Evolutionary conservation across 2,329 filamentous ascomycete species (phyloP).

Genomic region (Ophioceras dolichostomum): DNA sequence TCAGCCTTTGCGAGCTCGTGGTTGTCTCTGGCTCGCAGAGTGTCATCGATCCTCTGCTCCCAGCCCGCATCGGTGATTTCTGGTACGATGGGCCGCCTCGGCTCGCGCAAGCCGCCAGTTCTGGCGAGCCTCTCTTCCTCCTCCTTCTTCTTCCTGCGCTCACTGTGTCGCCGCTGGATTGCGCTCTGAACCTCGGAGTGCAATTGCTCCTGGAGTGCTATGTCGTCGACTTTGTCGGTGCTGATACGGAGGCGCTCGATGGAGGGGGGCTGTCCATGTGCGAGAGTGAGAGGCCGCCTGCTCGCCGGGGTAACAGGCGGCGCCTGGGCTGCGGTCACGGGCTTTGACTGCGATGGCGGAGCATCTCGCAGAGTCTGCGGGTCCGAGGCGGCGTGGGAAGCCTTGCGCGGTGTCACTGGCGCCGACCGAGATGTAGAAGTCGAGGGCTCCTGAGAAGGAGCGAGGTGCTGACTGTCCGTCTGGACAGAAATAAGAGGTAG

Average conservation of each 20-base stretch:
- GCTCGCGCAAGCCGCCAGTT: slow-evolving; percentile 13
- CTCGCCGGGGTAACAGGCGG: too few relatives aligned
- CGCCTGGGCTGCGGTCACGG: too few relatives aligned
- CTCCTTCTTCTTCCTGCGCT: slow-evolving; percentile 3
- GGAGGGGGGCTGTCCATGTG: background rate
- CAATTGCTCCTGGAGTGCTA: background rate
- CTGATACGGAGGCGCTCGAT: slow-evolving; percentile 4
- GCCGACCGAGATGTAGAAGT: too few relatives aligned
- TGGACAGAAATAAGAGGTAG: too few relatives aligned
- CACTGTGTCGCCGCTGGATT: background rate
- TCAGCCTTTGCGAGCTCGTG: slow-evolving; percentile 29
- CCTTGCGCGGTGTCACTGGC: too few relatives aligned
- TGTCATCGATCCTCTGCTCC: slow-evolving; percentile 21
- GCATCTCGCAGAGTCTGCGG: too few relatives aligned
- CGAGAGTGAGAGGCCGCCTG: too few relatives aligned
- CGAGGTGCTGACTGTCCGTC: too few relatives aligned
- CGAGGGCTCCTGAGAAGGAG: too few relatives aligned
- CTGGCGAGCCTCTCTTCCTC: slow-evolving; percentile 10
- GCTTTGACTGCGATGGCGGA: too few relatives aligned
- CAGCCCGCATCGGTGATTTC: slow-evolving; percentile 20
- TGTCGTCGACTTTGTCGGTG: slow-evolving; percentile 4
- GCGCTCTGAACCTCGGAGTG: background rate
- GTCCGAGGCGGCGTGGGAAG: too few relatives aligned
- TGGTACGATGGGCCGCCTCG: slow-evolving; percentile 11
- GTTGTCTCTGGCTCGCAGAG: slow-evolving; percentile 19